These are phyloP conservation scores for Barnettozyma botsteinii DNA, from an alignment of 805 yeast genomes.

Conservation along the genomic window DNA sequence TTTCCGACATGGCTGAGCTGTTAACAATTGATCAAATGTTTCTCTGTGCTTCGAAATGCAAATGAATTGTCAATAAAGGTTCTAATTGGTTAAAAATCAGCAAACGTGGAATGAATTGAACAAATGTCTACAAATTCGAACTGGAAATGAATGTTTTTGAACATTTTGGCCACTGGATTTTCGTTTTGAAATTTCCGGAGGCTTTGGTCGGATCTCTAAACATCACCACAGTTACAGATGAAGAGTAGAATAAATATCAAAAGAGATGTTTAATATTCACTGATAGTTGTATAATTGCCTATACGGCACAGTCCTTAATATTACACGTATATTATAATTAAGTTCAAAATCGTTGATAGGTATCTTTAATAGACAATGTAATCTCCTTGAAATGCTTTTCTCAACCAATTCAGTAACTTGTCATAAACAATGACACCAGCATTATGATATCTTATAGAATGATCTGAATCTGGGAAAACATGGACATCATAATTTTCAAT, in stretches of 20 bases:
- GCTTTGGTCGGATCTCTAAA: background rate
- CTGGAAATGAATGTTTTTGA: background rate
- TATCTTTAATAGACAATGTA: constrained; percentile 12
- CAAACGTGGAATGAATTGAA: background rate
- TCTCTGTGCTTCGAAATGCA: too few relatives aligned
- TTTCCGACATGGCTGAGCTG: constrained; percentile 10
- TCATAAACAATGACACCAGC: constrained; percentile 67
- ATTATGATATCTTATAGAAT: constrained; percentile 64
- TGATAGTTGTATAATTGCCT: too few relatives aligned
- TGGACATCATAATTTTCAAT: constrained; percentile 82
- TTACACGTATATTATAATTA: too few relatives aligned
- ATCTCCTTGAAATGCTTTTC: constrained; percentile 50
- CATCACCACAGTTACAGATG: too few relatives aligned
- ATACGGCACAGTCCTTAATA: too few relatives aligned
- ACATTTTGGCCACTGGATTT: constrained; percentile 8
- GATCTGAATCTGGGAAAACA: constrained; percentile 80
- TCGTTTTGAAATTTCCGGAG: constrained; percentile 1
- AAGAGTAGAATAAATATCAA: too few relatives aligned
- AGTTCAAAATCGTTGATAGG: too few relatives aligned
- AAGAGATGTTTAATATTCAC: too few relatives aligned
- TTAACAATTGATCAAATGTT: background rate
- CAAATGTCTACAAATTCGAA: background rate
- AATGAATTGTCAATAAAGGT: background rate
- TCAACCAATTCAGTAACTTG: constrained; percentile 59
- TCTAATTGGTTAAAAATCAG: too few relatives aligned